Conservation (phyloP, 2,329 filamentous ascomycete genomes). For the Juglanconis oblonga region DNA sequence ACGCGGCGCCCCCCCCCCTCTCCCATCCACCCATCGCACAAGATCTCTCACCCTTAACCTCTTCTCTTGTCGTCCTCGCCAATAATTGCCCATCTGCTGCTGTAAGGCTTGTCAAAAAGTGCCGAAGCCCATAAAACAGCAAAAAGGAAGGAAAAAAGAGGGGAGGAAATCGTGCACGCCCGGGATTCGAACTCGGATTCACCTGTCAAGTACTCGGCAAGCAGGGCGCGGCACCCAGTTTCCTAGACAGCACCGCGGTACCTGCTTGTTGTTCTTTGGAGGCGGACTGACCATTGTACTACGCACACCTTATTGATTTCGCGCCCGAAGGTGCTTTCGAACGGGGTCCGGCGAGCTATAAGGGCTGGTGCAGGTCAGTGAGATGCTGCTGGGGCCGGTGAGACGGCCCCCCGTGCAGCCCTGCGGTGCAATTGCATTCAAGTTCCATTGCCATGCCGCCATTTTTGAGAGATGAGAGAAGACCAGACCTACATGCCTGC, state of each 20-base stretch:
- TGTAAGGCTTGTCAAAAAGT: no score
- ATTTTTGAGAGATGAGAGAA: not conserved
- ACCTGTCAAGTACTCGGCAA: not conserved
- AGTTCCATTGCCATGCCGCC: not conserved
- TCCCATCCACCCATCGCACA: no score
- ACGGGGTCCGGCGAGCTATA: not conserved
- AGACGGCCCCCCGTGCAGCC: no score
- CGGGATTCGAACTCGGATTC: not conserved
- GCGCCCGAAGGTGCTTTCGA: no score
- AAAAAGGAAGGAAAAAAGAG: no score
- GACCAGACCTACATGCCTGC: not conserved
- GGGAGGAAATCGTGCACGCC: not conserved
- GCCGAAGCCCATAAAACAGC: no score
- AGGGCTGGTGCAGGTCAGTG: not conserved
- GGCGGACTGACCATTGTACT: not conserved
- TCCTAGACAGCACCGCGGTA: not conserved
- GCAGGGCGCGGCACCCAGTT: not conserved
- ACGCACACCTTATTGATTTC: no score
- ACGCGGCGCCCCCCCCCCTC: no score
- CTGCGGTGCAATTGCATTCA: not conserved
- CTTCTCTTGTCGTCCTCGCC: no score
- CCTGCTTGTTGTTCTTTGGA: not conserved
- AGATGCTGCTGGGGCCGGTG: not conserved
- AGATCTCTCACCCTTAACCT: no score
- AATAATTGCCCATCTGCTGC: no score